Evolutionary conservation across 225 moss, liverwort and hornwort species (phyloP).

Genomic region (Polytrichum commune): DNA sequence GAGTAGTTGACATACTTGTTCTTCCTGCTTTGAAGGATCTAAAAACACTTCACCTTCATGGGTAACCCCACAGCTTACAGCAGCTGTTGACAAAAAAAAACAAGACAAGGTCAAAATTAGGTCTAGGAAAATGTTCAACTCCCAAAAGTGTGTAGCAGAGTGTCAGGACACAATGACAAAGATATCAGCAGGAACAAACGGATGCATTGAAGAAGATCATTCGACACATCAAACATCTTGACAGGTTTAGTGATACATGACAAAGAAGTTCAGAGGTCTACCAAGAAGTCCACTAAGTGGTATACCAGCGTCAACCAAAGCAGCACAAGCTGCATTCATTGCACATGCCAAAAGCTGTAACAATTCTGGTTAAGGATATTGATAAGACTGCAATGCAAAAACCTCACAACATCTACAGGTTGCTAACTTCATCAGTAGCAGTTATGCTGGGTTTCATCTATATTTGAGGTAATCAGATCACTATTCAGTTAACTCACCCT

Average conservation of each 20-base stretch:
- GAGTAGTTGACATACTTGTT: conserved; percentile 48
- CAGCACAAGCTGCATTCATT: conserved; percentile 86
- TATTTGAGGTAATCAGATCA: no score
- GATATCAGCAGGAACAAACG: no score
- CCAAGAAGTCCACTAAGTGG: conserved; percentile 81
- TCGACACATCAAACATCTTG: background rate
- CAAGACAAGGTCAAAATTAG: no score
- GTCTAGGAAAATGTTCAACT: no score
- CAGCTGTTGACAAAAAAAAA: conserved; percentile 38
- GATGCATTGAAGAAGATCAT: background rate
- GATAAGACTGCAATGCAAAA: background rate
- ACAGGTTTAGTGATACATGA: no score
- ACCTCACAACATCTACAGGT: background rate
- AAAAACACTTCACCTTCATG: conserved; percentile 63
- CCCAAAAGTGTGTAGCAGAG: no score
- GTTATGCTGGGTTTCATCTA: no score
- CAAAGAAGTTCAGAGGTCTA: conserved; percentile 22
- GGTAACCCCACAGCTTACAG: conserved; percentile 80
- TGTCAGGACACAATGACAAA: no score
- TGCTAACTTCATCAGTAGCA: no score
- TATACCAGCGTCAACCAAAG: conserved; percentile 94
- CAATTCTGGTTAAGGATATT: conserved; percentile 50
- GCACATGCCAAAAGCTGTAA: conserved; percentile 84
- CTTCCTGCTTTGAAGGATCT: conserved; percentile 85
- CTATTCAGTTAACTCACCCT: background rate